Conservation (phyloP, 148 eudicot genomes). For the Heliosperma pusillum region DNA sequence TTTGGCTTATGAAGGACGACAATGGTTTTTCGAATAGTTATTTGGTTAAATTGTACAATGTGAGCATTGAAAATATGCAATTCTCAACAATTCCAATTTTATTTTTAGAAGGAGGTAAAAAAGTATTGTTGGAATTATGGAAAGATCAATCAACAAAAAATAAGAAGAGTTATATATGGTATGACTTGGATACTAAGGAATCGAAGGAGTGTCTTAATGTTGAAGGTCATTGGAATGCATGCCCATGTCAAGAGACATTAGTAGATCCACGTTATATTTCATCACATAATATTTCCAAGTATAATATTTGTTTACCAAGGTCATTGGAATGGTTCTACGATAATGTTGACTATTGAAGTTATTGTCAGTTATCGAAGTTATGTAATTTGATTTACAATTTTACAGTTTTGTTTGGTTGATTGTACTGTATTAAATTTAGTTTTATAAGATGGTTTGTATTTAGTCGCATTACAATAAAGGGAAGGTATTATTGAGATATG, state of each 20-base stretch:
- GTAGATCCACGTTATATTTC: neutral
- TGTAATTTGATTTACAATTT: too few species aligned
- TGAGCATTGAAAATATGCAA: neutral
- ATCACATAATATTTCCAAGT: too few species aligned
- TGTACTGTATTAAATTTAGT: too few species aligned
- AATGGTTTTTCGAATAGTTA: neutral
- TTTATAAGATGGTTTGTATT: too few species aligned
- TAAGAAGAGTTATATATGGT: neutral
- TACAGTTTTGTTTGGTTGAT: too few species aligned
- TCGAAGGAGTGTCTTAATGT: neutral
- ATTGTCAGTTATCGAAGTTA: too few species aligned
- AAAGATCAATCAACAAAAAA: neutral
- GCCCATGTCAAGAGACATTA: neutral
- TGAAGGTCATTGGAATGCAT: neutral
- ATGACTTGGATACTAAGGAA: neutral
- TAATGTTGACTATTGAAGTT: too few species aligned
- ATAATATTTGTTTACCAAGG: too few species aligned
- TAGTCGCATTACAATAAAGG: too few species aligned
- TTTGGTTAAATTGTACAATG: neutral
- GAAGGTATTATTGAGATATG: too few species aligned
- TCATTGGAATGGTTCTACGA: too few species aligned
- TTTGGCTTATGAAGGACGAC: neutral
- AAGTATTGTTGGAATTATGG: neutral
- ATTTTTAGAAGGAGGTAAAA: neutral
- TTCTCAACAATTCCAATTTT: neutral